Evolutionary conservation across 2,329 filamentous ascomycete genomes (phyloP), one percentile per base, ranked within the genome.

Genomic region (Alternaria consortialis): DNA sequence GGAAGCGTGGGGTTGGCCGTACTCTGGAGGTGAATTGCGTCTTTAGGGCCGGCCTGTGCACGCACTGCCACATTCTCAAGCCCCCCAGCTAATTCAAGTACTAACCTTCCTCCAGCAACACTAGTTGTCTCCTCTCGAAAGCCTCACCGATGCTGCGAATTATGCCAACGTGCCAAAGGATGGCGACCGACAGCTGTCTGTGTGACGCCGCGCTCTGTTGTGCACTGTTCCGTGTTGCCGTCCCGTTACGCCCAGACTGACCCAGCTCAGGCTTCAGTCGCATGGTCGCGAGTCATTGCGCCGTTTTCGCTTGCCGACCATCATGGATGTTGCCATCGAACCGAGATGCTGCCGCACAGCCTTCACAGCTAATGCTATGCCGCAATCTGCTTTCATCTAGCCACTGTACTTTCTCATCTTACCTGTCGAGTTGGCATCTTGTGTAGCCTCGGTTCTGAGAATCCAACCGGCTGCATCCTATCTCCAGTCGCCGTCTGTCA

Each of bases 331-430:
- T 25, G 29, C 34, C 25, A 48, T 59, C 58, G 36, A 51, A 36
- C 32, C 47, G 55, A 32, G 34, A 53, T 52, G 48, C 48, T 46
- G 25, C 40, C 61, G 58, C 39, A 25, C 39, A 15, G 20, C 56
- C 54, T 59, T 12, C 20, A 37, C 15, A 37, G 34, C 46, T 58
- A 15, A 17, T 36, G 48, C 50, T 36, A 62, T 59, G 61, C 65
- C 63, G 53, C 65, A 66, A 61, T 64, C 48, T 63, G 58, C 36
- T 8, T 64, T 65, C 61, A 64, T 64, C 44, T 55, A 53, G 43
- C 60, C 1, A 58, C 47, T 56, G 58, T 34, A 23, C 23, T 11
- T 34, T 50, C 31, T 47, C 36, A 43, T 51, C 53, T 54, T 56
- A 17, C 40, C 43, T 37, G 56, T 56, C 47, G 61, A 53, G 60